These are phyloP conservation scores for Apiotrichum sp. DNA, from an alignment of 1,284 basidiomycete species.

Conservation along the genomic window DNA sequence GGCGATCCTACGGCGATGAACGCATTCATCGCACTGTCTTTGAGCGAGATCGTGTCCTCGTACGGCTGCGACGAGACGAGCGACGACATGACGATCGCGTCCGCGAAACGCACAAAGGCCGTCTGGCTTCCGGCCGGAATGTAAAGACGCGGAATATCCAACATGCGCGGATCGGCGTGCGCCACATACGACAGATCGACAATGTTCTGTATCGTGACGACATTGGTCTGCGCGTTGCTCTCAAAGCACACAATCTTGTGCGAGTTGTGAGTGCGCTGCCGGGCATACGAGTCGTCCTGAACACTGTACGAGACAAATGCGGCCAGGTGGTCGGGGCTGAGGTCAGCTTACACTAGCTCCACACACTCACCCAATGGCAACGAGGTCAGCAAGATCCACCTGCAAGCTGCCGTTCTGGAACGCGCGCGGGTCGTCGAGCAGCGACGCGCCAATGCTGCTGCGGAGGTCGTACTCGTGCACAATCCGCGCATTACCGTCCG, in stretches of 20 bases:
- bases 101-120: conserved; percentile 46
- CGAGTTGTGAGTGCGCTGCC: conserved; percentile 16
- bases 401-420: conserved; percentile 25
- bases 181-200: conserved; percentile 34
- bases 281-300: conserved; percentile 10
- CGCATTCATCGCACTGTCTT: conserved; percentile 35
- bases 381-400: conserved; percentile 38
- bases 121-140: conserved; percentile 32
- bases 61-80: conserved; percentile 29
- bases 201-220: conserved; percentile 24
- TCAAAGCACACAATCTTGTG: conserved; percentile 33
- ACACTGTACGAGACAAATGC: conserved; percentile 37
- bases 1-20: conserved; percentile 34
- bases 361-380: conserved; percentile 21
- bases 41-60: conserved; percentile 41
- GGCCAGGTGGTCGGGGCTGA: conserved; percentile 26
- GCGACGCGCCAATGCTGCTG: conserved; percentile 24
- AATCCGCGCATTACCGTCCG: conserved; percentile 28
- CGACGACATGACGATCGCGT: conserved; percentile 42
- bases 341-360: background rate
- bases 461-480: conserved; percentile 35
- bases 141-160: conserved; percentile 42
- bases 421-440: conserved; percentile 24
- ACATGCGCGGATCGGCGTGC: conserved; percentile 43
- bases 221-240: conserved; percentile 20